Percentiles rank a stretch among this genome's conserved stretches.
These are phyloP conservation scores for Zopfochytrium polystomum DNA, from an alignment of 371 early-diverging fungal species.

Conservation along the genomic window DNA sequence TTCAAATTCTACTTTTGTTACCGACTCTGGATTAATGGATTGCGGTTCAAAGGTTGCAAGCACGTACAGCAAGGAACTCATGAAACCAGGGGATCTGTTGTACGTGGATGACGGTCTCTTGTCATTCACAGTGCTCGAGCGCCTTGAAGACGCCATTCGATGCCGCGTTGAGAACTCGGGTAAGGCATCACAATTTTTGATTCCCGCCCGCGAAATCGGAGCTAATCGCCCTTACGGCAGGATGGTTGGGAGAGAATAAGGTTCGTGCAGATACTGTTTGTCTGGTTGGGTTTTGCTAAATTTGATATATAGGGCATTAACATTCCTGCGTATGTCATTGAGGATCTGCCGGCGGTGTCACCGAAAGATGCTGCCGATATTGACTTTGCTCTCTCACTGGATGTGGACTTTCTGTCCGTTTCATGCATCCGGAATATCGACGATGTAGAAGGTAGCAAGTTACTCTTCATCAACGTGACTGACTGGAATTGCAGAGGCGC, in stretches of 20 bases:
- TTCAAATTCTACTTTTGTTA: too few species aligned
- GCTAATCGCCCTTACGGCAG: slow-evolving; percentile 12
- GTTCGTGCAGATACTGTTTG: too few species aligned
- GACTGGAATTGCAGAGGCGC: too few species aligned
- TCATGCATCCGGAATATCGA: slow-evolving; percentile 55
- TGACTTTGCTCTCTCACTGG: slow-evolving; percentile 48
- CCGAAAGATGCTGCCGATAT: slow-evolving; percentile 58
- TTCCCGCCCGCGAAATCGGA: not conserved
- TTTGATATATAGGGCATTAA: slow-evolving; percentile 47
- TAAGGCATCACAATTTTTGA: slow-evolving; percentile 8
- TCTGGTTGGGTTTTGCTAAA: too few species aligned
- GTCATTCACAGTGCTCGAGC: slow-evolving; percentile 50
- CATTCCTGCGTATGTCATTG: slow-evolving; percentile 52
- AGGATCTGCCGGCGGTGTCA: slow-evolving; percentile 48
- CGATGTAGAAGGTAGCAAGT: slow-evolving; percentile 54
- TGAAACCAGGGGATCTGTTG: slow-evolving; percentile 46
- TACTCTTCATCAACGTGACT: too few species aligned
- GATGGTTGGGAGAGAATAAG: slow-evolving; percentile 49
- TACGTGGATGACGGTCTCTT: slow-evolving; percentile 57
- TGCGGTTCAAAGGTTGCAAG: slow-evolving; percentile 33
- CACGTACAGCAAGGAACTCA: slow-evolving; percentile 49
- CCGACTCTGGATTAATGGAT: too few species aligned
- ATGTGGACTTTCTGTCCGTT: slow-evolving; percentile 59
- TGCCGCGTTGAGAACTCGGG: slow-evolving; percentile 46
- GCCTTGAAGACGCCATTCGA: slow-evolving; percentile 38